These are phyloP conservation scores for Quercus suber DNA, from an alignment of 306 rosid species.

Conservation along the genomic window DNA sequence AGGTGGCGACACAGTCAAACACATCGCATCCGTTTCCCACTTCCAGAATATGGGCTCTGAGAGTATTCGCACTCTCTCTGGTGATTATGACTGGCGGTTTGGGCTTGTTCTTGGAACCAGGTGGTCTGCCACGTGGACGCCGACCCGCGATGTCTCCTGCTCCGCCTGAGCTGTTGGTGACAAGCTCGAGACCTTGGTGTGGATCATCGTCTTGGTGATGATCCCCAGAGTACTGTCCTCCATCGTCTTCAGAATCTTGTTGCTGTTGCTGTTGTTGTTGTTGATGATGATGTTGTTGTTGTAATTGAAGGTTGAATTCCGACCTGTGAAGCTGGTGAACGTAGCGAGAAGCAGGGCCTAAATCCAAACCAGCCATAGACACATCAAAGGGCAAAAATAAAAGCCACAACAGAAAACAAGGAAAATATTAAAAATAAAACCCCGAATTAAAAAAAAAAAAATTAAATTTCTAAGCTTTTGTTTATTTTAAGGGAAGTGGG, in stretches of 20 bases:
- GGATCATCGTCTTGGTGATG: conserved; percentile 32
- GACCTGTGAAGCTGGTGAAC: conserved; percentile 60
- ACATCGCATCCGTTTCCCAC: conserved; percentile 74
- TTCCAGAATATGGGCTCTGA: conserved; percentile 88
- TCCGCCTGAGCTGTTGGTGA: conserved; percentile 19
- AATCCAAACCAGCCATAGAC: conserved; percentile 91
- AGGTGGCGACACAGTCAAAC: conserved; percentile 71
- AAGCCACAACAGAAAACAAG: conserved; percentile 61
- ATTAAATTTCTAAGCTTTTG: conserved; percentile 18
- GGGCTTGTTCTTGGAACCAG: conserved; percentile 84
- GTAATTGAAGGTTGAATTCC: conserved; percentile 57
- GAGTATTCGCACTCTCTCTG: conserved; percentile 87
- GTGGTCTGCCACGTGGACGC: conserved; percentile 68
- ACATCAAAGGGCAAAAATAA: conserved; percentile 43
- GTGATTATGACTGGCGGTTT: conserved; percentile 88
- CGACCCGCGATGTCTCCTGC: conserved; percentile 49
- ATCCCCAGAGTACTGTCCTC: conserved; percentile 31
- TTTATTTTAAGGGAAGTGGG: conserved; percentile 53
- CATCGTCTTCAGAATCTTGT: conserved; percentile 37
- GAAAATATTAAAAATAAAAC: conserved; percentile 38
- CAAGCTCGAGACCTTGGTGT: conserved; percentile 50
- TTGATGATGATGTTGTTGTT: neutral
- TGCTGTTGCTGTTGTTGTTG: conserved; percentile 30
- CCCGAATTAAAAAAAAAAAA: conserved; percentile 14
- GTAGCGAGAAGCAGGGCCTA: conserved; percentile 71